Base-by-base conservation (phyloP, 805 yeast genomes). In the Torulaspora microellipsoides region DNA sequence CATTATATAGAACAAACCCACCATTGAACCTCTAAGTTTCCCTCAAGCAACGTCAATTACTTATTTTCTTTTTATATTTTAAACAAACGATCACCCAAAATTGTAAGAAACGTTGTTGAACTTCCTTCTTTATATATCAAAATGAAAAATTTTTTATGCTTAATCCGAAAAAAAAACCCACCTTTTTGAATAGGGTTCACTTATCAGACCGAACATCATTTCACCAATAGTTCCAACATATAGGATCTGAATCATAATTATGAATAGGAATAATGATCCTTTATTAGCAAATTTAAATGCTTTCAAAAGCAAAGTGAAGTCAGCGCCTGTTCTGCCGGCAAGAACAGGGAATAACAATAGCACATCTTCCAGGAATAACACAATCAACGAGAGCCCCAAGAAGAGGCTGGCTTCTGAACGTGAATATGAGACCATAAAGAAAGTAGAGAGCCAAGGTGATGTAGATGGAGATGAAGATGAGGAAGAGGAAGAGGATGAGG, bases 241-340 rank as follows among this genome's bases (percentile, higher is more conserved):
- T 2, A 20, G 25, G 25, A 20, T 20, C 25, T 5, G 25, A 7
- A 20, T 20, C 25, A 20, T 20, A 20, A 7, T 20, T 20, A 55
- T 52, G 55, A 54, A 51, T 43, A 48, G 37, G 31, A 56, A 59
- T 29, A 61, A 60, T 28, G 69, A 67, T 34, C 67, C 78, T 4
- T 58, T 77, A 31, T 64, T 75, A 45, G 81, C 76, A 47, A 79
- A 82, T 65, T 67, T 82, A 43, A 80, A 77, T 59, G 83, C 85
- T 44, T 81, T 82, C 70, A 77, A 75, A 58, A 78, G 70, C 57
- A 75, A 77, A 45, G 76, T 80, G 50, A 77, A 79, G 55, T 66
- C 76, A 2, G 79, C 83, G 3, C 78, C 84, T 0, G 74, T 74
- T 13, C 65, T 77, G n/a, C 72, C 74, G 1, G 51, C 64, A 4